Percentiles rank a stretch among this genome's conserved stretches.
Conservation (phyloP, 352 stramenopile genomes). For the Globisporangium camurandrum region DNA sequence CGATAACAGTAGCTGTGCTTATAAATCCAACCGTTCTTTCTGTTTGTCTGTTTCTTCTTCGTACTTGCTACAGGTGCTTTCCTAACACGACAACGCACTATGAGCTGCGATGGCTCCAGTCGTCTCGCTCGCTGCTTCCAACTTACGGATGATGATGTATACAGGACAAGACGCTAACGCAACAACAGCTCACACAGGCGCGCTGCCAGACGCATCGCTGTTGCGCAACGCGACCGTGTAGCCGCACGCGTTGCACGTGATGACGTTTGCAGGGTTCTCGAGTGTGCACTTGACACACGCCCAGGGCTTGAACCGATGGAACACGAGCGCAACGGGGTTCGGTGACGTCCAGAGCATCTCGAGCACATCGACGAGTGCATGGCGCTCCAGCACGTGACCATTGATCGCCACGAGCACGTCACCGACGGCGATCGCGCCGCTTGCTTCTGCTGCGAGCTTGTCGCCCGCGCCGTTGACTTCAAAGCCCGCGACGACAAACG, state of each 20-base stretch:
- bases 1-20: too few species aligned
- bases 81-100: too few species aligned
- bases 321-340: conserved; percentile 60
- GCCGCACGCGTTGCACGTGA: conserved; percentile 47
- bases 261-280: conserved; percentile 32
- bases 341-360: conserved; percentile 62
- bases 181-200: too few species aligned
- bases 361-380: conserved; percentile 48
- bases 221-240: conserved; percentile 12
- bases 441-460: conserved; percentile 65
- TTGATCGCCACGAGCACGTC: conserved; percentile 68
- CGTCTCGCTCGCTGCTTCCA: too few species aligned
- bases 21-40: too few species aligned
- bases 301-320: conserved; percentile 56
- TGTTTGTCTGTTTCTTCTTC: too few species aligned
- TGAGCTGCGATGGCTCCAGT: too few species aligned
- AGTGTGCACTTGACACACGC: conserved; percentile 71
- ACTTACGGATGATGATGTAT: too few species aligned
- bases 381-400: conserved; percentile 25
- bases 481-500: conserved; percentile 50
- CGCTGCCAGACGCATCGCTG: too few species aligned
- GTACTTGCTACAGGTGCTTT: too few species aligned
- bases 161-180: too few species aligned
- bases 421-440: conserved; percentile 47
- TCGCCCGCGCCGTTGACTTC: conserved; percentile 52